Conservation (phyloP, 371 early-diverging fungal species). For the Entomophthora muscae region DNA sequence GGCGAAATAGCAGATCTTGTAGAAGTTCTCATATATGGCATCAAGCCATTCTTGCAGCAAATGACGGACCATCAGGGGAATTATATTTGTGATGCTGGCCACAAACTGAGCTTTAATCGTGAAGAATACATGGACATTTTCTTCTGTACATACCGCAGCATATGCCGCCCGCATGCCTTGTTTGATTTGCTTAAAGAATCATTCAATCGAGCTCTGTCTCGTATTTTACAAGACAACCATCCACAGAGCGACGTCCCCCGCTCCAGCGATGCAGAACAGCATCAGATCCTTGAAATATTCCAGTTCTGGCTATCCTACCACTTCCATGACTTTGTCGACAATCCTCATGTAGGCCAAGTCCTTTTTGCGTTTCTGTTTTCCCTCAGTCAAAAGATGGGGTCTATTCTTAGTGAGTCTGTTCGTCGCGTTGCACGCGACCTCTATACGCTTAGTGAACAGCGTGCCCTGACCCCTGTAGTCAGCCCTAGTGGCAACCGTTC, state of each 20-base stretch:
- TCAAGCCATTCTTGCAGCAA: conserved; percentile 12
- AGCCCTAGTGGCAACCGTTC: neutral
- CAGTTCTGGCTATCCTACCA: conserved; percentile 42
- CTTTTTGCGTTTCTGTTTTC: conserved; percentile 7
- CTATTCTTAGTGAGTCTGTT: neutral
- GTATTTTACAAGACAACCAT: neutral
- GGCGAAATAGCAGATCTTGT: conserved; percentile 29
- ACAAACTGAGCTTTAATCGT: conserved; percentile 22
- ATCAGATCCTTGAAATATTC: conserved; percentile 29
- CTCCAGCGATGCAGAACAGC: conserved; percentile 14
- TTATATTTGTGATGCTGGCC: conserved; percentile 15
- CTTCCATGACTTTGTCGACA: conserved; percentile 47
- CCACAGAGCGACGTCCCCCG: neutral
- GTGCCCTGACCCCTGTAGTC: neutral
- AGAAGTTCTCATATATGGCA: conserved; percentile 28
- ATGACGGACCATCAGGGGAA: conserved; percentile 21
- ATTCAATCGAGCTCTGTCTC: conserved; percentile 20
- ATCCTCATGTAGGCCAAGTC: conserved; percentile 17
- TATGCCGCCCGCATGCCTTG: conserved; percentile 22
- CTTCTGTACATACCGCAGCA: conserved; percentile 36
- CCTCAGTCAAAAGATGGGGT: conserved; percentile 2
- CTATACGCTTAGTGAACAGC: neutral
- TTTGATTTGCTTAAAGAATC: conserved; percentile 26
- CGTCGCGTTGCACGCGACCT: neutral
- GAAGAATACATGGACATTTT: conserved; percentile 24